Evolutionary conservation across 75 land plant genomes (phyloP).

Genomic region (Adiantum capillusveneris): DNA sequence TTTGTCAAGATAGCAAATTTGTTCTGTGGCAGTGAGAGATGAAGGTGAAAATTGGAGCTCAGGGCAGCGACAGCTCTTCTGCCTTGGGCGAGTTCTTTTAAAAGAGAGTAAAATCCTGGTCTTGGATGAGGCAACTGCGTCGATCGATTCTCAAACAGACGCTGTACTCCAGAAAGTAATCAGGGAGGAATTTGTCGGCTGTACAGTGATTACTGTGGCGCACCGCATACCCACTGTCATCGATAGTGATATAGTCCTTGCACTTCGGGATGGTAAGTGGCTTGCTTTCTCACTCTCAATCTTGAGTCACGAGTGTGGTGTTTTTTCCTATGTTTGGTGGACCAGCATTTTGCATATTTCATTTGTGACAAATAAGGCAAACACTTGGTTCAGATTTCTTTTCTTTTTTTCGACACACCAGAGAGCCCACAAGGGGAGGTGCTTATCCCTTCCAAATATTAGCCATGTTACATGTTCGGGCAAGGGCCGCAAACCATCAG

Average conservation of each 20-base stretch:
- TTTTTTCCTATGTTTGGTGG: no score
- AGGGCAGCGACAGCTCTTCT: slow-evolving; percentile 42
- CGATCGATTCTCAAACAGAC: slow-evolving; percentile 31
- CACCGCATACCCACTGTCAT: slow-evolving; percentile 86
- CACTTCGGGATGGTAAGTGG: slow-evolving; percentile 62
- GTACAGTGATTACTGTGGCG: slow-evolving; percentile 80
- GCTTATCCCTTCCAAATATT: no score
- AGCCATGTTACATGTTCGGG: no score
- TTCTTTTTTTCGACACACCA: no score
- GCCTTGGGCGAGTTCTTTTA: slow-evolving; percentile 35
- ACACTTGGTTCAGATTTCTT: no score
- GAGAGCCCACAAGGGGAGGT: no score
- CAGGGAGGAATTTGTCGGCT: slow-evolving; percentile 54
- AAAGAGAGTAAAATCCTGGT: slow-evolving; percentile 25
- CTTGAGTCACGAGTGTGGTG: no score
- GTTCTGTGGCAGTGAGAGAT: neutral
- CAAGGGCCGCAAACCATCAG: no score
- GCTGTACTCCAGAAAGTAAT: slow-evolving; percentile 40
- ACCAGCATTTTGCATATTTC: no score
- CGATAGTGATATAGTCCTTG: slow-evolving; percentile 87
- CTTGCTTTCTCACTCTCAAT: no score
- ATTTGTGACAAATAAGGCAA: no score
- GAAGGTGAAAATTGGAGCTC: slow-evolving; percentile 43
- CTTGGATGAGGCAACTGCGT: slow-evolving; percentile 42
- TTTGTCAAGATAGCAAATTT: neutral